Conservation (phyloP, 768 basidiomycete genomes). For the Trichaptum fuscoviolaceum region DNA sequence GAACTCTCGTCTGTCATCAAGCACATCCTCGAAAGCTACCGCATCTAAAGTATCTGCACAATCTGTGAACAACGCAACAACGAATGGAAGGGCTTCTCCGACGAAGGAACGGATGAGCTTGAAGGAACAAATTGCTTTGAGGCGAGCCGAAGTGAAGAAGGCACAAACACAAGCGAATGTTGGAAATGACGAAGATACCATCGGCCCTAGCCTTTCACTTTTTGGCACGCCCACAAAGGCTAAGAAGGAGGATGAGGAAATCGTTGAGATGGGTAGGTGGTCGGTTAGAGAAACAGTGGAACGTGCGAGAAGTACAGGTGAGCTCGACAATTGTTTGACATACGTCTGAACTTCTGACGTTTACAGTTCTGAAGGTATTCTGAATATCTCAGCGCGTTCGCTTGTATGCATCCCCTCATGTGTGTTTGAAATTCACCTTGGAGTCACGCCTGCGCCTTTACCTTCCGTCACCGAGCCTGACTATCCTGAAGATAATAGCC, state of each 20-base stretch:
- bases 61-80: neutral
- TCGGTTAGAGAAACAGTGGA: constrained; percentile 72
- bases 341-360: constrained; percentile 32
- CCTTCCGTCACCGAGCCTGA: constrained; percentile 59
- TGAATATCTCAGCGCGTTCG: constrained; percentile 72
- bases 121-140: constrained; percentile 75
- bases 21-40: neutral
- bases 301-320: constrained; percentile 72
- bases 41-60: neutral
- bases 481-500: constrained; percentile 38
- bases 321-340: constrained; percentile 22
- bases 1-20: neutral
- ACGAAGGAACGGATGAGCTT: constrained; percentile 36
- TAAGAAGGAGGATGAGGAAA: constrained; percentile 35
- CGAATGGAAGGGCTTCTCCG: neutral
- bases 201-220: constrained; percentile 46
- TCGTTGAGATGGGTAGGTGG: constrained; percentile 57
- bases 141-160: constrained; percentile 75
- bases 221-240: constrained; percentile 21
- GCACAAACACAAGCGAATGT: constrained; percentile 24
- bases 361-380: constrained; percentile 46
- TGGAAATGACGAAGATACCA: constrained; percentile 26
- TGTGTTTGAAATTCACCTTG: constrained; percentile 76
- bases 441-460: constrained; percentile 64
- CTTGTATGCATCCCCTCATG: constrained; percentile 71